Percentiles rank a stretch among this genome's conserved stretches.
phyloP scores from a whole-genome alignment of 164 flowering plant species.

The Magnolia kwangsiensis region DNA sequence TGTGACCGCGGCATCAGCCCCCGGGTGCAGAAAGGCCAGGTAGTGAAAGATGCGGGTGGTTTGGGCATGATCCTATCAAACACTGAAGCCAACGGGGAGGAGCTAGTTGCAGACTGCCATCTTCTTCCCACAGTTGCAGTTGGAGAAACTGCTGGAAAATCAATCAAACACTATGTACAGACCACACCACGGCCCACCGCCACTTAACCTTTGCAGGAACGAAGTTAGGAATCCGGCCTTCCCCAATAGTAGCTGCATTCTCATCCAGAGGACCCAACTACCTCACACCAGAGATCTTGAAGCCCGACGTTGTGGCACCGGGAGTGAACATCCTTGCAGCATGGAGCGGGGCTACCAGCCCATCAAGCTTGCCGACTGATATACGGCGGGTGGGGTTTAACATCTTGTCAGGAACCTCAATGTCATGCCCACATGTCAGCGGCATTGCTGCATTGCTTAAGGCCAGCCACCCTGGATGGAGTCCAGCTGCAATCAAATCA shows the following conservation, averaged over 20 bases:
- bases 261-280: constrained; percentile 43
- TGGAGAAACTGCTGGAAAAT: constrained; percentile 23
- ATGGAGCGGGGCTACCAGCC: constrained; percentile 22
- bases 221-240: constrained; percentile 21
- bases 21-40: constrained; percentile 32
- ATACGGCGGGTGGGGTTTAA: constrained; percentile 27
- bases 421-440: constrained; percentile 44
- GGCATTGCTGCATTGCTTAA: constrained; percentile 40
- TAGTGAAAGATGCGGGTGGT: constrained; percentile 42
- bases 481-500: constrained; percentile 38
- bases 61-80: constrained; percentile 35
- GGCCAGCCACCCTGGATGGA: constrained; percentile 34
- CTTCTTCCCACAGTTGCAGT: constrained; percentile 31
- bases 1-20: constrained; percentile 42
- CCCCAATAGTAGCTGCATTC: constrained; percentile 33
- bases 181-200: constrained; percentile 21
- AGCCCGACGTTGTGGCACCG: constrained; percentile 38
- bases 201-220: constrained; percentile 28
- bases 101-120: constrained; percentile 33
- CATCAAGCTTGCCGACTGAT: constrained; percentile 23
- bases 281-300: constrained; percentile 24
- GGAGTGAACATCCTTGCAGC: constrained; percentile 41
- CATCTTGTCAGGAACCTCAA: constrained; percentile 37
- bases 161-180: constrained; percentile 22
- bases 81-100: constrained; percentile 27